Percentiles rank a stretch among this genome's conserved stretches.
Conservation (phyloP, 1,139 yeast species). For the Pneumocystis jirovecii region DNA sequence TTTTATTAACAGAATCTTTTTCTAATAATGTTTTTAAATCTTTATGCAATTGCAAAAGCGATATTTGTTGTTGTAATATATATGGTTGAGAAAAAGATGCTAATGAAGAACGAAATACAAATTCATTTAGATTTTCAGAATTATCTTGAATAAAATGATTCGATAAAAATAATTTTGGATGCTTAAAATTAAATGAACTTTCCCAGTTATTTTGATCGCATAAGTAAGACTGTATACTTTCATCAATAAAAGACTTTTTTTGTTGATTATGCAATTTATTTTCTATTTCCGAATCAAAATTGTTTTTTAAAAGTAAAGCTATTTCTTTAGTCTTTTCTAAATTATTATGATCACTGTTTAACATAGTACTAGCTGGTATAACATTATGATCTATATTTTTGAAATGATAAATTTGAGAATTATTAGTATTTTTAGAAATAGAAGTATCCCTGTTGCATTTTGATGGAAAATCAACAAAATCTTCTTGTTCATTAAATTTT, state of each 20-base stretch:
- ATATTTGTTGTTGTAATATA: not conserved
- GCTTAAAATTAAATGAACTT: not conserved
- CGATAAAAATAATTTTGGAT: not conserved
- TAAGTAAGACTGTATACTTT: not conserved
- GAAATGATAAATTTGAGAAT: not conserved
- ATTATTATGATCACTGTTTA: not conserved
- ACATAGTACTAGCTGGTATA: not conserved
- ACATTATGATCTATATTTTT: not conserved
- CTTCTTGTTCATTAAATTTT: not conserved
- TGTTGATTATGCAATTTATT: not conserved
- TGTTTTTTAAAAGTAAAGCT: not conserved
- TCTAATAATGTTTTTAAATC: not conserved
- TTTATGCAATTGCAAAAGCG: not conserved
- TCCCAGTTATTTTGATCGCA: not conserved
- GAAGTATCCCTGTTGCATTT: not conserved
- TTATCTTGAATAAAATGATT: not conserved
- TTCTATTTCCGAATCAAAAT: not conserved
- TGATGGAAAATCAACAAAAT: not conserved
- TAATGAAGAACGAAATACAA: not conserved
- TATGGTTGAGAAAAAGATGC: not conserved
- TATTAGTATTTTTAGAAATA: not conserved
- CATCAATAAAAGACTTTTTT: not conserved
- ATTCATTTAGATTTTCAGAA: not conserved
- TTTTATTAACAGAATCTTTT: not conserved
- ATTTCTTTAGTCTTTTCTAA: not conserved